phyloP scores from a whole-genome alignment of 352 stramenopile species.

The Pseudoperonospora humuli region DNA sequence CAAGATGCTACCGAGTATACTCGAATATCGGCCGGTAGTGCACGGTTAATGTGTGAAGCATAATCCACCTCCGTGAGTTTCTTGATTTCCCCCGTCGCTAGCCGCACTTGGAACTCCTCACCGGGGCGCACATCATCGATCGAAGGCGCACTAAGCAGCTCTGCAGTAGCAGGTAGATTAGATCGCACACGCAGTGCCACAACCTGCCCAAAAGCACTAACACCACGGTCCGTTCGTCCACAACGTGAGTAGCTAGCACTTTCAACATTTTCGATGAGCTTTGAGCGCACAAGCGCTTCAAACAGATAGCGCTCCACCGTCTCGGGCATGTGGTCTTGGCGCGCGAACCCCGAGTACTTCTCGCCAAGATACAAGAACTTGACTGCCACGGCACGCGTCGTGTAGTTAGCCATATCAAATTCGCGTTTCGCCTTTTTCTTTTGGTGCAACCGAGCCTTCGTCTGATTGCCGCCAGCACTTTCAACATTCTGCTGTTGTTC shows the following conservation, averaged over 20 bases:
- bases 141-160: slow-evolving; percentile 47
- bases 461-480: background rate
- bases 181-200: slow-evolving; percentile 64
- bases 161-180: slow-evolving; percentile 54
- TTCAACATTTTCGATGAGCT: slow-evolving; percentile 85
- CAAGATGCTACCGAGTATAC: slow-evolving; percentile 78
- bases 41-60: slow-evolving; percentile 92
- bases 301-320: slow-evolving; percentile 93
- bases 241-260: slow-evolving; percentile 91
- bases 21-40: slow-evolving; percentile 88
- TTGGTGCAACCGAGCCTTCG: slow-evolving; percentile 15
- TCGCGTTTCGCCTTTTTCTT: slow-evolving; percentile 62
- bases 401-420: slow-evolving; percentile 77
- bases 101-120: slow-evolving; percentile 52
- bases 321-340: slow-evolving; percentile 85
- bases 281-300: slow-evolving; percentile 87
- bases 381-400: slow-evolving; percentile 55
- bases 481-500: slow-evolving; percentile 12
- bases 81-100: slow-evolving; percentile 50
- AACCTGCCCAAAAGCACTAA: slow-evolving; percentile 86
- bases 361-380: slow-evolving; percentile 86
- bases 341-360: slow-evolving; percentile 84
- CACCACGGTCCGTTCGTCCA: slow-evolving; percentile 95
- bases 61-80: slow-evolving; percentile 93
- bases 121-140: slow-evolving; percentile 66